Evolutionary conservation across 257 asterid genomes (phyloP), one percentile per base, ranked within the genome.

Genomic region (Phtheirospermum japonicum): DNA sequence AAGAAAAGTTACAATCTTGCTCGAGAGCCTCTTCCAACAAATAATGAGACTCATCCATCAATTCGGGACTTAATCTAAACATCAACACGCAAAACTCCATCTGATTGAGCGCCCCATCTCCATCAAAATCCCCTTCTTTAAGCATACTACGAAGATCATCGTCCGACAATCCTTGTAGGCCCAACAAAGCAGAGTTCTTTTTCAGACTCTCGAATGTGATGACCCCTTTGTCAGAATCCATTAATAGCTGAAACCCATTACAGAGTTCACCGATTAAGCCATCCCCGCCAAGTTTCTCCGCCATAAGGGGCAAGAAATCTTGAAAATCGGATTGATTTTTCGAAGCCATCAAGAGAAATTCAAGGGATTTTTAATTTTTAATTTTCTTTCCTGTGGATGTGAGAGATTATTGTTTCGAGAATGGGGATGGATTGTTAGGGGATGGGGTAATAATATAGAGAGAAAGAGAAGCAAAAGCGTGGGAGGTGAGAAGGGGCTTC

Each of bases 21-120:
- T 65, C 53, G 58, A 79, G 79, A 34, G 82, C 80, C 42, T 78
- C 80, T 49, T 81, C 87, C 30, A 81, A 63, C 71, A 78, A 68
- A 56, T 72, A 57, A 55, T 70, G 76, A 33, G 84, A 81, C 32
- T 78, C 74, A 6, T 71, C 87, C 87, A 81, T 81, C 78, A 81
- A 65, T 43, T 78, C 80, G 5, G 87, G 87, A 49, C 87, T 81
- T 65, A 76, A 78, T 61, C 82, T 78, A 65, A 81, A 81, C 87
- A 81, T 78, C 62, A 81, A 32, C 8, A 81, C 84, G 55, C 87
- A 78, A 54, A 81, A 81, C 56, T 81, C 84, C 87, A 81, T 78
- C 79, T 78, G 87, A 69, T 78, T 76, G 39, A 82, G 67, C 3
- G 88, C 85, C 10, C 82, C 85, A 63, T 82, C 88, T 42, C 88